These are phyloP conservation scores for Paecilomyces dactylethromorphus DNA, from an alignment of 2,329 filamentous ascomycete genomes.

Conservation along the genomic window DNA sequence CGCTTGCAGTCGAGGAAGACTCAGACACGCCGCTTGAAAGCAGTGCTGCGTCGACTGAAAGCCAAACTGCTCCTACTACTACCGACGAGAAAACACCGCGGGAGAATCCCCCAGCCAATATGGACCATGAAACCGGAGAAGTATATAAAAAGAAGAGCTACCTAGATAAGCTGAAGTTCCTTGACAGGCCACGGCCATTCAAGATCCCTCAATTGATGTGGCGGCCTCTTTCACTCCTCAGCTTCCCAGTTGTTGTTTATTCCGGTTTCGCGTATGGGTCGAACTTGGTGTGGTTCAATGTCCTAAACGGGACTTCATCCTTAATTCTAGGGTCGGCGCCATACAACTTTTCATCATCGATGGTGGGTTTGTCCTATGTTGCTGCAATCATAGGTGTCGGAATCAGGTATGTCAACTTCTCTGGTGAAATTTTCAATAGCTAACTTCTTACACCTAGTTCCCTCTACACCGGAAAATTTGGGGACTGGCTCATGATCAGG, in stretches of 20 bases:
- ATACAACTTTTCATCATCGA: slow-evolving; percentile 20
- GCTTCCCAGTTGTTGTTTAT: slow-evolving; percentile 18
- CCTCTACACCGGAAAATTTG: slow-evolving; percentile 12
- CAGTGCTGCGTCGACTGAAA: slow-evolving; percentile 4
- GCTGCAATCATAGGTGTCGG: slow-evolving; percentile 9
- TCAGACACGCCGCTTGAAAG: not conserved
- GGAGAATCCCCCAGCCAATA: not conserved
- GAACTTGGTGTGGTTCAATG: slow-evolving; percentile 23
- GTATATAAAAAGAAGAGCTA: slow-evolving; percentile 8
- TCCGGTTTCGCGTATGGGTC: slow-evolving; percentile 22
- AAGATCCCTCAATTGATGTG: slow-evolving; percentile 15
- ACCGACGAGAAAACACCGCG: not conserved
- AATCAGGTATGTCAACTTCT: slow-evolving; percentile 5
- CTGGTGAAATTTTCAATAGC: not conserved
- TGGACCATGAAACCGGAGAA: not conserved
- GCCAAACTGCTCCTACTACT: not conserved
- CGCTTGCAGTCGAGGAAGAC: slow-evolving; percentile 22
- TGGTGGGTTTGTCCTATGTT: slow-evolving; percentile 19
- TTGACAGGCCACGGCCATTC: slow-evolving; percentile 11
- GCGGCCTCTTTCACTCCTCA: slow-evolving; percentile 20
- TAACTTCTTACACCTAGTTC: not conserved
- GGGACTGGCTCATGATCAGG: slow-evolving; percentile 16
- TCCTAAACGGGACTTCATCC: slow-evolving; percentile 23
- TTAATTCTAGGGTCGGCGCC: slow-evolving; percentile 18
- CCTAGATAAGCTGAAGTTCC: slow-evolving; percentile 19